A percentile compares a stretch with the other conserved stretches of the same genome.
Conservation (phyloP, 371 early-diverging fungal genomes). For the Entomophthora muscae region DNA sequence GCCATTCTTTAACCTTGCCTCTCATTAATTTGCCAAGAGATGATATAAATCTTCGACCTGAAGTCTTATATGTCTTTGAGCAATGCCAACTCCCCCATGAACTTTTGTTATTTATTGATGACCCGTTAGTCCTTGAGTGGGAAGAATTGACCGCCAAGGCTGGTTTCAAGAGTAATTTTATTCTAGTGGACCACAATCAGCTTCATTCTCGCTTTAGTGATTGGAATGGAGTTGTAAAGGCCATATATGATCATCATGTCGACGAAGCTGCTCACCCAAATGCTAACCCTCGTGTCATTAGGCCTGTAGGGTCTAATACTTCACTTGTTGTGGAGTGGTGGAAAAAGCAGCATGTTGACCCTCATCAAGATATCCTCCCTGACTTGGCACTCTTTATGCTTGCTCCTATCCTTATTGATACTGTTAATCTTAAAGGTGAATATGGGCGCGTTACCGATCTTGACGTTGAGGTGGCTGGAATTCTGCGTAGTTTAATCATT, state of each 20-base stretch:
- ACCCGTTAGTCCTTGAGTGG: not conserved
- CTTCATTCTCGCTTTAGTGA: slow-evolving; percentile 4
- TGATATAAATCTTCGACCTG: slow-evolving; percentile 11
- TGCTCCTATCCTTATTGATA: slow-evolving; percentile 52
- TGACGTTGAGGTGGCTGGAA: slow-evolving; percentile 27
- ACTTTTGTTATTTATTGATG: slow-evolving; percentile 10
- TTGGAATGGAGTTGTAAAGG: slow-evolving; percentile 20
- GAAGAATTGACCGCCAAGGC: not conserved
- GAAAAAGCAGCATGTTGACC: slow-evolving; percentile 8
- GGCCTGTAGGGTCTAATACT: slow-evolving; percentile 41
- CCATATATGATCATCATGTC: slow-evolving; percentile 54
- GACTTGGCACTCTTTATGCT: slow-evolving; percentile 26
- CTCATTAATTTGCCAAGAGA: slow-evolving; percentile 9
- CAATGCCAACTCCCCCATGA: not conserved
- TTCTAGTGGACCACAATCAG: slow-evolving; percentile 13
- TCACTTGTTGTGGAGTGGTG: slow-evolving; percentile 28
- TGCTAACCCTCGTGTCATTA: slow-evolving; percentile 24
- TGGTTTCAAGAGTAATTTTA: not conserved
- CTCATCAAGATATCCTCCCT: not conserved
- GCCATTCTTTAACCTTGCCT: slow-evolving; percentile 6
- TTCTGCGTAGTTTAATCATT: slow-evolving; percentile 10
- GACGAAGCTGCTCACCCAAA: slow-evolving; percentile 27
- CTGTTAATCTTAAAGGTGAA: slow-evolving; percentile 32
- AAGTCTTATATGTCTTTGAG: slow-evolving; percentile 7
- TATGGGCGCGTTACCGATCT: slow-evolving; percentile 27